These are phyloP conservation scores for Trichoderma sp. DNA, from an alignment of 2,329 filamentous ascomycete species.

Conservation along the genomic window DNA sequence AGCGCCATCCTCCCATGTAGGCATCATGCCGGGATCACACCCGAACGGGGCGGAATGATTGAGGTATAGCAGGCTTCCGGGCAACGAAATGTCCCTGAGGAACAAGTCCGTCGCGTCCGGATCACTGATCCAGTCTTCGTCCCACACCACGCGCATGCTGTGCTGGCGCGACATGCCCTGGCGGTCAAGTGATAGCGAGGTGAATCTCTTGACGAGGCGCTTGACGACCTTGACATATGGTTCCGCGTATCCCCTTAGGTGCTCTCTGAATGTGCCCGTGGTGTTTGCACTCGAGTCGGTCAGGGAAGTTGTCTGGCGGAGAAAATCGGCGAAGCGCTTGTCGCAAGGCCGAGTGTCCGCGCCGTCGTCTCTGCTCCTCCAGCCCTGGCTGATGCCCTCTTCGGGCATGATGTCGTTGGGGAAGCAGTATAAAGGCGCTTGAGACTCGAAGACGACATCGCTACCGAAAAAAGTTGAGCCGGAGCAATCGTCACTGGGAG, in stretches of 20 bases:
- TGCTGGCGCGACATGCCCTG: conserved; percentile 35
- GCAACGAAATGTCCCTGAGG: not conserved
- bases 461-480: not conserved
- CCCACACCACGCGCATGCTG: conserved; percentile 29
- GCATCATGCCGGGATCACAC: not conserved
- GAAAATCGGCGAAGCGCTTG: conserved; percentile 35
- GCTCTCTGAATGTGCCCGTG: conserved; percentile 41
- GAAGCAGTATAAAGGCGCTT: not conserved
- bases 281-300: conserved; percentile 46
- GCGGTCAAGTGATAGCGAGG: conserved; percentile 36
- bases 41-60: not conserved
- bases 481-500: conserved; percentile 1
- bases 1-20: not conserved
- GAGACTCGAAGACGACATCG: conserved; percentile 1
- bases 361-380: not conserved
- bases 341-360: not conserved
- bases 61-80: not conserved
- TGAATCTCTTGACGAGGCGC: conserved; percentile 45
- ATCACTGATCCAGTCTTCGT: conserved; percentile 38
- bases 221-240: conserved; percentile 44
- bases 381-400: not conserved
- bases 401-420: not conserved
- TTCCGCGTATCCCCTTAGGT: conserved; percentile 40
- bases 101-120: conserved; percentile 29
- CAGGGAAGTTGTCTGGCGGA: conserved; percentile 43